These are phyloP conservation scores for Yarrowia bubula DNA, from an alignment of 805 yeast species.

Conservation along the genomic window DNA sequence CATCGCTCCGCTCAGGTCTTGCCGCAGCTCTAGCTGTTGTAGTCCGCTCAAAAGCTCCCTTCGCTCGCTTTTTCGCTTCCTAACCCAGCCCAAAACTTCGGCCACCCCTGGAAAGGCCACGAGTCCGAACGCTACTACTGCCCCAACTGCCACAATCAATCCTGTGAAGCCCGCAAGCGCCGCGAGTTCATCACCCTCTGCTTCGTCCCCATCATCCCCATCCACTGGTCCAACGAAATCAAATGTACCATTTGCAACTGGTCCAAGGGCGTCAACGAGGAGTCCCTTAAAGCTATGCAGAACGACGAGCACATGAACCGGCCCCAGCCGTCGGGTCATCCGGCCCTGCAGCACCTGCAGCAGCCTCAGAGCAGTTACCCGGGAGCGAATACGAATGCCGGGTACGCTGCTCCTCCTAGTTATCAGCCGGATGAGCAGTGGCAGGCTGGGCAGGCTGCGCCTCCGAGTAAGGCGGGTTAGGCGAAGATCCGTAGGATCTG, in stretches of 20 bases:
- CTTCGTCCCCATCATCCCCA: constrained; percentile 38
- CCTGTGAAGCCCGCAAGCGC: constrained; percentile 33
- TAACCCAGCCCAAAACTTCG: constrained; percentile 25
- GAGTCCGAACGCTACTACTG: constrained; percentile 35
- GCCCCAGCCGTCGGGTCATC: not conserved
- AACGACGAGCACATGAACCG: not conserved
- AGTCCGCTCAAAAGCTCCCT: not conserved
- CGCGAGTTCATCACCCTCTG: constrained; percentile 39
- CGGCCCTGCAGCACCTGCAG: not conserved
- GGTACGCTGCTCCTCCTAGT: constrained; percentile 3
- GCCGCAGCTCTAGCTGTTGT: too few species aligned
- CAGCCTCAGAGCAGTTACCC: constrained; percentile 6
- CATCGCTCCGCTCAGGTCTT: too few species aligned
- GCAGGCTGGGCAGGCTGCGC: not conserved
- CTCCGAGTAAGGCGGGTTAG: not conserved
- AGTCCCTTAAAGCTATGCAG: constrained; percentile 32
- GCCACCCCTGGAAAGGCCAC: constrained; percentile 29
- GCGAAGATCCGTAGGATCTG: too few species aligned
- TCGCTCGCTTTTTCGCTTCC: not conserved
- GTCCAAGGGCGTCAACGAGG: constrained; percentile 31
- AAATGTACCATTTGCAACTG: constrained; percentile 34
- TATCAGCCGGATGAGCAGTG: constrained; percentile 5
- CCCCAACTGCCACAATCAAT: constrained; percentile 36
- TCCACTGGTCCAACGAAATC: constrained; percentile 34
- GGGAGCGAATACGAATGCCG: not conserved